These are phyloP conservation scores for Fusarium stilboides DNA, from an alignment of 2,329 filamentous ascomycete species.

Conservation along the genomic window DNA sequence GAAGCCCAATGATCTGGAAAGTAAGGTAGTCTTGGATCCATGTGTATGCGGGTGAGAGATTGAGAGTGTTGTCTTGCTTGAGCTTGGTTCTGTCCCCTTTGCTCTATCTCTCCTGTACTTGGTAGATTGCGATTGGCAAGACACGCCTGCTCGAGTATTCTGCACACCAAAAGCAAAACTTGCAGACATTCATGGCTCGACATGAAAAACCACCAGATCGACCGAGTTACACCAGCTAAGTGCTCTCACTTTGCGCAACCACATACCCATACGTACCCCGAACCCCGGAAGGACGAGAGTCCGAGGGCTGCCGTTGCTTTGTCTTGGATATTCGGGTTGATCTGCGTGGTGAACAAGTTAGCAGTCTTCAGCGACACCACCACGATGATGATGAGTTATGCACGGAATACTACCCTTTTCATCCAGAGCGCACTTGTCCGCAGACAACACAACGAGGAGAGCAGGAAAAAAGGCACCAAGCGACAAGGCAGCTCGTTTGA, in stretches of 20 bases:
- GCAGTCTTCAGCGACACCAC: constrained; percentile 18
- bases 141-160: neutral
- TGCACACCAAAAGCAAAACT: constrained; percentile 24
- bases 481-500: constrained; percentile 22
- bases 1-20: constrained; percentile 33
- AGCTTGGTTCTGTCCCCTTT: constrained; percentile 1
- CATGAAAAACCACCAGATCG: constrained; percentile 10
- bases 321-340: constrained; percentile 6
- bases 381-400: constrained; percentile 14
- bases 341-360: constrained; percentile 9
- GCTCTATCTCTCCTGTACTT: constrained; percentile 1
- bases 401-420: constrained; percentile 16
- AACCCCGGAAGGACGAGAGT: constrained; percentile 14
- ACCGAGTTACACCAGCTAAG: constrained; percentile 17
- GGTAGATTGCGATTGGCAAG: constrained; percentile 1
- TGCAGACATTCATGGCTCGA: neutral
- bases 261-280: constrained; percentile 3
- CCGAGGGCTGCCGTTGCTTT: constrained; percentile 22
- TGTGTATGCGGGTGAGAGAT: constrained; percentile 7
- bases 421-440: constrained; percentile 10
- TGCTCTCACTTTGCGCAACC: constrained; percentile 26
- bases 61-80: neutral
- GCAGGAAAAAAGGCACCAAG: constrained; percentile 21
- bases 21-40: constrained; percentile 13
- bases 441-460: constrained; percentile 8